Evolutionary conservation across 1,284 basidiomycete species (phyloP).

Genomic region (Microbotryum scabiosae): DNA sequence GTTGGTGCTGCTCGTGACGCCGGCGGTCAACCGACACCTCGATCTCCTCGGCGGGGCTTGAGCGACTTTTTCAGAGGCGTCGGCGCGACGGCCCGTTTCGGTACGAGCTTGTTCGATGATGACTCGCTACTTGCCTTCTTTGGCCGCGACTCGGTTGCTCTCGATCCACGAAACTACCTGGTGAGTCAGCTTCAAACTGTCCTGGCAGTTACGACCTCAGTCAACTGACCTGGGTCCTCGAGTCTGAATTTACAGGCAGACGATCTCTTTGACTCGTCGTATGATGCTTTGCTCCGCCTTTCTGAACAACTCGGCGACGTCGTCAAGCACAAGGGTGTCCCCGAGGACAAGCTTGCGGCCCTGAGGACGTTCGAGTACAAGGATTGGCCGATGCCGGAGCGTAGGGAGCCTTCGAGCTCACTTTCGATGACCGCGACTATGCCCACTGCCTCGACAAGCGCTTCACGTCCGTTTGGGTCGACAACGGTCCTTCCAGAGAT

Average conservation of each 20-base stretch:
- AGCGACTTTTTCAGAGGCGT: constrained; percentile 18
- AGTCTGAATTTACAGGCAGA: constrained; percentile 8
- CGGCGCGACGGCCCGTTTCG: background rate
- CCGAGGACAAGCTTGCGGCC: background rate
- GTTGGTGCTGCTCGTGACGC: no score
- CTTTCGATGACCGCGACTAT: background rate
- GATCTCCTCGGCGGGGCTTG: constrained; percentile 12
- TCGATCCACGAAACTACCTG: constrained; percentile 24
- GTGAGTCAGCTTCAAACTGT: background rate
- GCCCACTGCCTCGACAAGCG: constrained; percentile 4
- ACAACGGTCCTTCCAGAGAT: background rate
- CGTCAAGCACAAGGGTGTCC: constrained; percentile 24
- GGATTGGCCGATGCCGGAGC: constrained; percentile 15
- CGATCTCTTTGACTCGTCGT: constrained; percentile 24
- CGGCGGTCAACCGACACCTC: background rate
- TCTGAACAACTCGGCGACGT: constrained; percentile 23
- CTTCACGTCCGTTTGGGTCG: background rate
- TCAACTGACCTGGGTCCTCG: no score
- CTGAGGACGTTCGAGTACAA: constrained; percentile 18
- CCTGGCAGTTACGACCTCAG: no score
- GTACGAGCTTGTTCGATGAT: constrained; percentile 17
- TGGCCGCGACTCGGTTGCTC: constrained; percentile 15
- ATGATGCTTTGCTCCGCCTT: constrained; percentile 26
- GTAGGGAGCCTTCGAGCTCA: background rate
- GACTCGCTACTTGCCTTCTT: constrained; percentile 11